Evolutionary conservation across 2,329 filamentous ascomycete genomes (phyloP), one percentile per base, ranked within the genome.

Genomic region (Aureobasidium sp.): DNA sequence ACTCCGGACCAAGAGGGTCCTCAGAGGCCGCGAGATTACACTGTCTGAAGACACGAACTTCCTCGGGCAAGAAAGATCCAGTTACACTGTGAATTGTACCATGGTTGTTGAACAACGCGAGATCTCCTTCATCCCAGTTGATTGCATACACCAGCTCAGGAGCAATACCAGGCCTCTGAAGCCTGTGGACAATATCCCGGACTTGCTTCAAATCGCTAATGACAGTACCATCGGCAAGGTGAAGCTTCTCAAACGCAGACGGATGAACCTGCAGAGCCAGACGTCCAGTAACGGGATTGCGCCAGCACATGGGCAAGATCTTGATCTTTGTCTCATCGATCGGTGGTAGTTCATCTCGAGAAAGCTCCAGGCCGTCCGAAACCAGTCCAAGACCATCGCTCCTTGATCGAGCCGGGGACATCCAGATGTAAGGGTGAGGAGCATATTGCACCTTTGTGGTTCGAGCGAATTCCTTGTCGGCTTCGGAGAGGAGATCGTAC

Each of bases 381-480:
- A 87, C 75, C 60, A 92, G 74, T n/a, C 88, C 89, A 0, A 92
- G 80, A 0, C 88, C 89, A 54, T 84, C 83, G 7, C 86, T 77
- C 17, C 82, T 82, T 40, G 86, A 85, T 66, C 82, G 83, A 47
- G 88, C 86, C 25, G 77, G 71, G 61, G 80, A 84, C 86, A 92
- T 92, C 88, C 88, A 93, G 63, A 92, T 83, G 72, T 92, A 92
- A 5, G 88, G 88, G 66, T 92, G 88, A 2, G 88, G 80, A 0
- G 88, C 87, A 69, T 92, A 92, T 73, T 91, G 87, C 47, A 90
- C 81, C 61, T 78, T 82, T 21, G 86, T 86, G 5, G 78, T 82
- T 54, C 84, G 80, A 1, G 79, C 87, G 65, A 91, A 88, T 46
- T 80, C 78, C 70, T 89, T 82, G 67, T 90, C 86, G 45, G 80